Conservation (phyloP, 345 rosid species). For the Bruguiera sexangula region DNA sequence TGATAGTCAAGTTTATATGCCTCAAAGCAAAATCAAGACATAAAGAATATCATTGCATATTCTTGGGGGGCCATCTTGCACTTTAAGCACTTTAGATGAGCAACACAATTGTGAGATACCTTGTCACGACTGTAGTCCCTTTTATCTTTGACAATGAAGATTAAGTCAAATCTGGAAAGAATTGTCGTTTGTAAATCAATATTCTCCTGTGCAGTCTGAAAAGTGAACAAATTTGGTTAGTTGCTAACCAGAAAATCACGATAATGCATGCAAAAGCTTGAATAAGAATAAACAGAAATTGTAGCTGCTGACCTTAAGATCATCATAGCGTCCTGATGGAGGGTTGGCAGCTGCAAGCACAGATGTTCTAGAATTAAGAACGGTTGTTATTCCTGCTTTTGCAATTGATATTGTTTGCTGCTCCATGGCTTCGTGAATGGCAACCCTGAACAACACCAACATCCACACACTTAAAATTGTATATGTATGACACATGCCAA, state of each 20-base stretch:
- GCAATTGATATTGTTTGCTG: conserved; percentile 99
- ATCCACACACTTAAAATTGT: conserved; percentile 4
- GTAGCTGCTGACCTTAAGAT: conserved; percentile 66
- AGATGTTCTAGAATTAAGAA: conserved; percentile 92
- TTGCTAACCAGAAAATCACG: conserved; percentile 2
- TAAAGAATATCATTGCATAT: background rate
- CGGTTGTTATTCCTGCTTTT: conserved; percentile 98
- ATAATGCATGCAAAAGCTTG: conserved; percentile 3
- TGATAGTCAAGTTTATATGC: background rate
- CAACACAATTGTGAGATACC: conserved; percentile 40
- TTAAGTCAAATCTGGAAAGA: conserved; percentile 92
- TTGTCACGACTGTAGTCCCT: conserved; percentile 82
- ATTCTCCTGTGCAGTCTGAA: conserved; percentile 90
- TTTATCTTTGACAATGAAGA: conserved; percentile 90
- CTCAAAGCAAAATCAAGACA: background rate
- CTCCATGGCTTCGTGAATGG: conserved; percentile 99
- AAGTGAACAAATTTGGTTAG: conserved; percentile 19
- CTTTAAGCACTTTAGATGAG: background rate
- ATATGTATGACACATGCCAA: conserved; percentile 2
- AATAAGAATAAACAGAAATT: conserved; percentile 1
- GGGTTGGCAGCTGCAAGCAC: conserved; percentile 99
- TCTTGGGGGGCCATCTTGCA: background rate
- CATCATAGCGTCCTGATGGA: conserved; percentile 97
- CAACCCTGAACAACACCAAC: conserved; percentile 56
- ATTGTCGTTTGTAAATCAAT: conserved; percentile 95